Conservation (phyloP, 495 filamentous ascomycete species). For the Neurospora sp. region DNA sequence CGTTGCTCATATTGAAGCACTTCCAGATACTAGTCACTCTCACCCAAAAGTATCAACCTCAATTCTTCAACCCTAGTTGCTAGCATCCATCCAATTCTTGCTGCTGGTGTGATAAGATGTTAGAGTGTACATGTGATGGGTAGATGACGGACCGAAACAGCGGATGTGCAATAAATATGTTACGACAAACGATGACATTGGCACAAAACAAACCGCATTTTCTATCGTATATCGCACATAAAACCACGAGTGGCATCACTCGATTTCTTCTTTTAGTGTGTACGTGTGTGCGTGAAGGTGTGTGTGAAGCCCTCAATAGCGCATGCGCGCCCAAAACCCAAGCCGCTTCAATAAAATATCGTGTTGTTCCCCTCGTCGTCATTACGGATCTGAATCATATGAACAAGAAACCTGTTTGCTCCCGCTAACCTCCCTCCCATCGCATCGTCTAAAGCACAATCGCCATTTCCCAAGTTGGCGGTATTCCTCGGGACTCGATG, state of each 20-base stretch:
- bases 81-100: neutral
- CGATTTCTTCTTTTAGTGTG: neutral
- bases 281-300: neutral
- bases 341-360: neutral
- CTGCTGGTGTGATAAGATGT: neutral
- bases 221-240: neutral
- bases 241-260: neutral
- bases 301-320: neutral
- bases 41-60: neutral
- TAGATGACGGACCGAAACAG: too few species aligned
- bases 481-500: neutral
- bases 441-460: conserved; percentile 58
- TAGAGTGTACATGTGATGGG: too few species aligned
- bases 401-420: neutral
- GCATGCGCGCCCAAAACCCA: neutral
- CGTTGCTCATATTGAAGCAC: neutral
- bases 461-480: conserved; percentile 30
- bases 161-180: too few species aligned
- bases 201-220: neutral
- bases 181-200: neutral
- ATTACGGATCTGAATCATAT: neutral
- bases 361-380: neutral
- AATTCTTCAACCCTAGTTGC: neutral
- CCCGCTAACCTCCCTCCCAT: neutral
- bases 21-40: neutral